These are phyloP conservation scores for Rubroboletus pulcherrimus DNA, from an alignment of 768 basidiomycete species.

Conservation along the genomic window DNA sequence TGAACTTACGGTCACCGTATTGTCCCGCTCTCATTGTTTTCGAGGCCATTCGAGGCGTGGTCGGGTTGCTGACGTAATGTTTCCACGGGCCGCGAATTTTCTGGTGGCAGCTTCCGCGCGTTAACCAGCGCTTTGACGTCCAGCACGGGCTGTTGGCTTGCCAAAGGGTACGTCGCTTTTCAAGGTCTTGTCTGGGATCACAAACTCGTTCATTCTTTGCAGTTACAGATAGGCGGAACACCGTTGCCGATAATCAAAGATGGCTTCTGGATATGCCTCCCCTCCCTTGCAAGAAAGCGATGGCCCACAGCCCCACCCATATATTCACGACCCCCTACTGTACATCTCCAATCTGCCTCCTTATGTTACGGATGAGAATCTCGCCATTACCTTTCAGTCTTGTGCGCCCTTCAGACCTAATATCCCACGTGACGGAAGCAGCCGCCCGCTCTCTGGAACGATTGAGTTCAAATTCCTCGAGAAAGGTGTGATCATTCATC, in stretches of 20 bases:
- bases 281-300: slow-evolving; percentile 31
- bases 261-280: slow-evolving; percentile 35
- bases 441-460: slow-evolving; percentile 57
- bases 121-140: slow-evolving; percentile 30
- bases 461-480: slow-evolving; percentile 83
- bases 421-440: slow-evolving; percentile 58
- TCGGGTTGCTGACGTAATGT: slow-evolving; percentile 30
- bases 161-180: slow-evolving; percentile 20
- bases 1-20: background rate
- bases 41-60: background rate
- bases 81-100: slow-evolving; percentile 33
- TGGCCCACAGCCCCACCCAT: slow-evolving; percentile 59
- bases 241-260: slow-evolving; percentile 31
- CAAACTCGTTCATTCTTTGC: background rate
- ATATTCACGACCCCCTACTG: slow-evolving; percentile 77
- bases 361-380: slow-evolving; percentile 69
- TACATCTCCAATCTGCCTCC: slow-evolving; percentile 78
- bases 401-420: slow-evolving; percentile 82
- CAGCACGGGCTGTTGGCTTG: slow-evolving; percentile 31
- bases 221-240: slow-evolving; percentile 18
- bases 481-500: slow-evolving; percentile 53
- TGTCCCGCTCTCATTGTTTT: background rate
- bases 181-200: background rate
- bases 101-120: slow-evolving; percentile 19
- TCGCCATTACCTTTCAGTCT: slow-evolving; percentile 67